A percentile compares a stretch with the other conserved stretches of the same genome.
phyloP scores from a whole-genome alignment of 352 stramenopile genomes.

The Albugo laibachii region DNA sequence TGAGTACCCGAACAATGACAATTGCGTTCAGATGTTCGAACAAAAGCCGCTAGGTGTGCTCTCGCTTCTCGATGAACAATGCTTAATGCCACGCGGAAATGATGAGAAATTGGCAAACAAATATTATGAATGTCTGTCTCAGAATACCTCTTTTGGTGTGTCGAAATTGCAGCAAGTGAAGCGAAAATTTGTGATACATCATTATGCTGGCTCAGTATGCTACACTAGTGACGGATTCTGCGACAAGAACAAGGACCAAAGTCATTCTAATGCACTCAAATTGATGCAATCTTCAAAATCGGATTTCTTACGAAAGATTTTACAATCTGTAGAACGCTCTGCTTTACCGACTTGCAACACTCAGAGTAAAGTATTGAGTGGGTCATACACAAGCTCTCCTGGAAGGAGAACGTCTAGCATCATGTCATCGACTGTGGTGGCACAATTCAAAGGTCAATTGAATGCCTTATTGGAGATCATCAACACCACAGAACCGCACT shows the following conservation, averaged over 20 bases:
- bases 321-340: slow-evolving; percentile 11
- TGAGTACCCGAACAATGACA: slow-evolving; percentile 74
- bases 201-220: slow-evolving; percentile 71
- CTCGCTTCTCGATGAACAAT: slow-evolving; percentile 70
- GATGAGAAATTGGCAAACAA: slow-evolving; percentile 73
- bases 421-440: slow-evolving; percentile 63
- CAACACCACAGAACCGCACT: slow-evolving; percentile 86
- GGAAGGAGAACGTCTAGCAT: slow-evolving; percentile 42
- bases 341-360: slow-evolving; percentile 8
- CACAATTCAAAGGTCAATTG: slow-evolving; percentile 91
- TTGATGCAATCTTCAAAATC: slow-evolving; percentile 43
- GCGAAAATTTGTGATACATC: slow-evolving; percentile 66
- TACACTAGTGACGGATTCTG: slow-evolving; percentile 70
- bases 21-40: slow-evolving; percentile 57
- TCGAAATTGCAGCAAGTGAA: slow-evolving; percentile 60
- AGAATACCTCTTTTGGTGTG: slow-evolving; percentile 47
- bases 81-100: slow-evolving; percentile 61
- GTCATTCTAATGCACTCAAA: slow-evolving; percentile 61
- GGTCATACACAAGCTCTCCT: slow-evolving; percentile 11
- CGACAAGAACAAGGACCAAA: slow-evolving; percentile 81
- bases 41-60: slow-evolving; percentile 59
- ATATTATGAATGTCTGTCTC: slow-evolving; percentile 41
- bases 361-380: slow-evolving; percentile 1
- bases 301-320: slow-evolving; percentile 47
- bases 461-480: slow-evolving; percentile 84